Evolutionary conservation across 257 asterid genomes (phyloP).

Genomic region (Misopates orontium): DNA sequence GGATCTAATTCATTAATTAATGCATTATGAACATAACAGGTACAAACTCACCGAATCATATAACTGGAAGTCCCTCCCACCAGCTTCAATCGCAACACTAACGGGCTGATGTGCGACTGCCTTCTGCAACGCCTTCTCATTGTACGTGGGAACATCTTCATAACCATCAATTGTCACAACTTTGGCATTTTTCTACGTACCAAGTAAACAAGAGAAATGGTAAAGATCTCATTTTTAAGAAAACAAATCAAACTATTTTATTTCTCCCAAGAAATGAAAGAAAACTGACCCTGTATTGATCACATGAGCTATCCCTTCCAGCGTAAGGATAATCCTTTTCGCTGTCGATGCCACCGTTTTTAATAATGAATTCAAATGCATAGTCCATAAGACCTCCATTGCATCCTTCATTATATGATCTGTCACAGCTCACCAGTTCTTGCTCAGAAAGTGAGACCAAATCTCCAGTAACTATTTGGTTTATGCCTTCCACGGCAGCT

Average conservation of each 20-base stretch:
- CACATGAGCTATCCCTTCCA: conserved; percentile 76
- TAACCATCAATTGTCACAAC: conserved; percentile 45
- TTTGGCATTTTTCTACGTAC: conserved; percentile 6
- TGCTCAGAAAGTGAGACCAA: conserved; percentile 69
- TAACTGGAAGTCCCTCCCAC: conserved; percentile 70
- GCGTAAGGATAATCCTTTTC: conserved; percentile 80
- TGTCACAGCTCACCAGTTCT: conserved; percentile 72
- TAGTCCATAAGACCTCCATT: conserved; percentile 77
- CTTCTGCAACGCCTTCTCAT: conserved; percentile 56
- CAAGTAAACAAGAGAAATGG: no score
- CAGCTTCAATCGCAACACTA: conserved; percentile 82
- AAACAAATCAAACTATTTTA: not conserved
- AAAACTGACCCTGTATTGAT: conserved; percentile 49
- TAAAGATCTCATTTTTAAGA: no score
- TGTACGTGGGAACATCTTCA: conserved; percentile 67
- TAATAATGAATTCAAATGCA: conserved; percentile 54
- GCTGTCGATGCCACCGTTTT: conserved; percentile 63
- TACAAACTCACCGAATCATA: conserved; percentile 46
- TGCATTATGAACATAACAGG: not conserved
- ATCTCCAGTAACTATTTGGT: conserved; percentile 66
- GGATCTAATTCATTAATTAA: no score
- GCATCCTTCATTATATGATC: conserved; percentile 63
- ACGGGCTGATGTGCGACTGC: conserved; percentile 77
- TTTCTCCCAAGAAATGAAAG: not conserved
- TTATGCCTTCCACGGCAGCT: conserved; percentile 78